phyloP scores from a whole-genome alignment of 331 rosid genomes.

The Erythrophleum ivorense region DNA sequence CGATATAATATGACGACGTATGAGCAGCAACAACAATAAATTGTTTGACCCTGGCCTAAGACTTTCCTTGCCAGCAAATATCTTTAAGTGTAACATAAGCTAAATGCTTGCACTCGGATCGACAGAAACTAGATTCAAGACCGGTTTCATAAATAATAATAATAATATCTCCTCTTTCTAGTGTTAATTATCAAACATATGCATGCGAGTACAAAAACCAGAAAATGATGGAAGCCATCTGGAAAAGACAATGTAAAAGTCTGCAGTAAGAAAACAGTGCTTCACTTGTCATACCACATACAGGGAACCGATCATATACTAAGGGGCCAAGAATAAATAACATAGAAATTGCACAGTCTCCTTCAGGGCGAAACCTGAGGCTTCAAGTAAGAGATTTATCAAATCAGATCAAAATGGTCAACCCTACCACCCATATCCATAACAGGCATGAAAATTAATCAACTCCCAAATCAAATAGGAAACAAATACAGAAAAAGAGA shows the following conservation, averaged over 20 bases:
- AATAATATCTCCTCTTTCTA: neutral
- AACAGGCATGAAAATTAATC: conserved; percentile 26
- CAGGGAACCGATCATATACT: conserved; percentile 9
- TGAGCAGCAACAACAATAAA: conserved; percentile 7
- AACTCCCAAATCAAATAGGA: conserved; percentile 8
- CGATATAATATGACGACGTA: neutral
- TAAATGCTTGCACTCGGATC: neutral
- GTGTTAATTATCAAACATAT: neutral
- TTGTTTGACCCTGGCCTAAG: neutral
- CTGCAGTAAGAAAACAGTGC: neutral
- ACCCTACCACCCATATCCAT: conserved; percentile 25
- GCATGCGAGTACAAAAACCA: neutral
- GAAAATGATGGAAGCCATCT: neutral
- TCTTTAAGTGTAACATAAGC: neutral
- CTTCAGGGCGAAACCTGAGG: neutral
- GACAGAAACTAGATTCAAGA: conserved; percentile 1
- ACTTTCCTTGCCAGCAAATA: conserved; percentile 16
- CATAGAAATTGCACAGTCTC: conserved; percentile 18
- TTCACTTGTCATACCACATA: neutral
- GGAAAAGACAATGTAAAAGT: conserved; percentile 6
- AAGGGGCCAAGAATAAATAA: neutral
- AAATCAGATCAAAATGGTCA: conserved; percentile 27
- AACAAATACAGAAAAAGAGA: conserved; percentile 5
- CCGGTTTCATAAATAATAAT: neutral
- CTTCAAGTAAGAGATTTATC: neutral